phyloP scores from a whole-genome alignment of 805 yeast species.

The Nakazawaea wickerhamii region DNA sequence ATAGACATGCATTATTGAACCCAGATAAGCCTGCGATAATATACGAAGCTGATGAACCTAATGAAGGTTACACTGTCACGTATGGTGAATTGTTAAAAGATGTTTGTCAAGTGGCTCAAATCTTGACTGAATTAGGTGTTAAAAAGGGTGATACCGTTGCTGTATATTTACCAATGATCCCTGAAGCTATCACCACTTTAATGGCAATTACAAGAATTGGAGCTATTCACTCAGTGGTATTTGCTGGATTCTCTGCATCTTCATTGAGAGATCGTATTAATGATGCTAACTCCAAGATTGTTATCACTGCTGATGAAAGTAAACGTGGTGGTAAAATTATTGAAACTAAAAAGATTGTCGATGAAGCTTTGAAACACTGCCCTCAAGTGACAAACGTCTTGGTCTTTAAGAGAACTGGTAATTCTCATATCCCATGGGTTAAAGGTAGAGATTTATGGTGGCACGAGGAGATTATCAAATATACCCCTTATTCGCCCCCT shows the following conservation, averaged over 20 bases:
- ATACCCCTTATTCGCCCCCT: constrained; percentile 67
- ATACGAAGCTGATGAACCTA: constrained; percentile 79
- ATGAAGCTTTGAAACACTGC: constrained; percentile 65
- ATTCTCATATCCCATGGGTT: constrained; percentile 42
- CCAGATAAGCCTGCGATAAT: constrained; percentile 73
- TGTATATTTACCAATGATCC: constrained; percentile 81
- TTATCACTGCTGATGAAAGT: constrained; percentile 78
- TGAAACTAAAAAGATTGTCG: constrained; percentile 76
- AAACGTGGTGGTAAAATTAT: constrained; percentile 79
- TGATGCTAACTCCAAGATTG: constrained; percentile 66
- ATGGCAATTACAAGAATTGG: constrained; percentile 78
- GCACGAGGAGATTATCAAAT: constrained; percentile 64
- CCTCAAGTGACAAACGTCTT: constrained; percentile 65
- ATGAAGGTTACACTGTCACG: constrained; percentile 55
- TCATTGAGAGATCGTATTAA: constrained; percentile 66
- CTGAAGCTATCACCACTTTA: constrained; percentile 70
- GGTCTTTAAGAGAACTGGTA: constrained; percentile 72
- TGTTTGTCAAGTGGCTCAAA: constrained; percentile 68
- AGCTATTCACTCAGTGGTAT: constrained; percentile 79
- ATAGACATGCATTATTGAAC: constrained; percentile 66
- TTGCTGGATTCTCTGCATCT: constrained; percentile 78
- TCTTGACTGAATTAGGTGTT: constrained; percentile 59
- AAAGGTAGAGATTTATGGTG: constrained; percentile 69
- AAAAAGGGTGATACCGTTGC: constrained; percentile 83
- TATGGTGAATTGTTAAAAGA: constrained; percentile 67